A percentile compares a stretch with the other conserved stretches of the same genome.
Conservation (phyloP, 768 basidiomycete genomes). For the Serendipita vermifera region DNA sequence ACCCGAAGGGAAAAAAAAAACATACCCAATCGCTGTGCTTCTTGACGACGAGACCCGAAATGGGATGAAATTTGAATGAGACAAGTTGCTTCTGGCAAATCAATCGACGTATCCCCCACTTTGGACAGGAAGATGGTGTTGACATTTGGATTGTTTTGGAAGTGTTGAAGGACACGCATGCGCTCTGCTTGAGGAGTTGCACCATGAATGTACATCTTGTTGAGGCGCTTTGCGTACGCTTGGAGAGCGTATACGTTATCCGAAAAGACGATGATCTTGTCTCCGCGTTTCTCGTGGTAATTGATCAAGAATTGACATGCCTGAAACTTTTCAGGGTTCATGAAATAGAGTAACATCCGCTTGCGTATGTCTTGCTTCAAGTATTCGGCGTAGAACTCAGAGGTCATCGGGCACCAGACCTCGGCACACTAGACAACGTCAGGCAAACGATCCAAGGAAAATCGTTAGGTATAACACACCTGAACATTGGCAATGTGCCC, state of each 20-base stretch:
- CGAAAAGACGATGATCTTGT: slow-evolving; percentile 98
- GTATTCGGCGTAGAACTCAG: slow-evolving; percentile 97
- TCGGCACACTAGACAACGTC: slow-evolving; percentile 68
- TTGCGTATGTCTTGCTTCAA: slow-evolving; percentile 84
- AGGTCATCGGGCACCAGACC: slow-evolving; percentile 99
- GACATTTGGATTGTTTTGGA: slow-evolving; percentile 88
- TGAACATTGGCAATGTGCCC: slow-evolving; percentile 99
- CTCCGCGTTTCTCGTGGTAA: slow-evolving; percentile 93
- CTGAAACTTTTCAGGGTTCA: slow-evolving; percentile 99
- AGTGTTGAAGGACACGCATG: slow-evolving; percentile 87
- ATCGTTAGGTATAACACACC: slow-evolving; percentile 35
- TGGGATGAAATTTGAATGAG: slow-evolving; percentile 99
- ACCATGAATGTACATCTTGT: slow-evolving; percentile 93
- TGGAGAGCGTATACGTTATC: slow-evolving; percentile 85
- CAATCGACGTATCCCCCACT: slow-evolving; percentile 97
- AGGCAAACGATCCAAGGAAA: background rate
- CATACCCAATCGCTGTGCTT: slow-evolving; percentile 85
- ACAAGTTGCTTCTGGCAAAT: slow-evolving; percentile 97
- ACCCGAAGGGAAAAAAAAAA: background rate
- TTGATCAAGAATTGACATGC: slow-evolving; percentile 98
- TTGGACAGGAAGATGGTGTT: slow-evolving; percentile 99
- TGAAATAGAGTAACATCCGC: slow-evolving; percentile 93
- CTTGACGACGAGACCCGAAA: slow-evolving; percentile 95
- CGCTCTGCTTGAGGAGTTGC: slow-evolving; percentile 89
- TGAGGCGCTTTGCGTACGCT: slow-evolving; percentile 77